Evolutionary conservation across 2,329 filamentous ascomycete species (phyloP), one percentile per base, ranked within the genome.

Genomic region (Colletotrichum scovillei): DNA sequence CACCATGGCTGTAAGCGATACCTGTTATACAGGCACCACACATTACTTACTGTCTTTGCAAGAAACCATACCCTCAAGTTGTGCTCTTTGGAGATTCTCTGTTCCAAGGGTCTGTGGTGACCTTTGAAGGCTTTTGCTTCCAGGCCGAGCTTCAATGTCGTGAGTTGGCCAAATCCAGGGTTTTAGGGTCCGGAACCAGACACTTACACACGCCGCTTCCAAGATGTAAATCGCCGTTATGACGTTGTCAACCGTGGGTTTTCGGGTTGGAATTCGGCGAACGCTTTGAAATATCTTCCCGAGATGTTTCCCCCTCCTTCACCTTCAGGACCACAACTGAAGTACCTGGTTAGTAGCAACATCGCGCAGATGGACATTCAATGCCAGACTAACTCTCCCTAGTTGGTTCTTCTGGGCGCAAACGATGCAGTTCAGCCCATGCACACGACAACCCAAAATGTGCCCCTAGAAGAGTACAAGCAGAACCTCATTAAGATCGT

Each of bases 211-310:
- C 53, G 38, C 32, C 32, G 35, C 30, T 38, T 63, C 57, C 52
- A 77, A 96, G 94, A 89, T 69, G 95, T 94, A 79, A 89, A 91
- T 63, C 91, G 96, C 70, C 90, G 92, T 46, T 87, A 97, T 16
- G 97, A 98, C 83, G 91, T 98, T 59, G 86, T 98, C 78, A 98
- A 98, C 81, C 91, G 95, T 57, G 97, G 97, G 5, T 91, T 97
- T 75, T 93, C 91, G 78, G 96, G 96, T 12, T 98, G 96, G 26
- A 97, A 92, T 79, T 95, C 26, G 2, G 87, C 88, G 46, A 92
- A 97, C 81, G 92, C 92, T 12, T 82, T 97, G 71, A 85, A 90
- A 71, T 87, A 93, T 55, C 85, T 98, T 5, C 26, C 92, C 0
- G 84, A 90, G 55, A 89, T 97, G 76, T 91, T 98, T 76, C 92